Percentiles rank a stretch among this genome's conserved stretches.
Conservation (phyloP, 2,329 filamentous ascomycete species). For the Claviceps humidiphila region DNA sequence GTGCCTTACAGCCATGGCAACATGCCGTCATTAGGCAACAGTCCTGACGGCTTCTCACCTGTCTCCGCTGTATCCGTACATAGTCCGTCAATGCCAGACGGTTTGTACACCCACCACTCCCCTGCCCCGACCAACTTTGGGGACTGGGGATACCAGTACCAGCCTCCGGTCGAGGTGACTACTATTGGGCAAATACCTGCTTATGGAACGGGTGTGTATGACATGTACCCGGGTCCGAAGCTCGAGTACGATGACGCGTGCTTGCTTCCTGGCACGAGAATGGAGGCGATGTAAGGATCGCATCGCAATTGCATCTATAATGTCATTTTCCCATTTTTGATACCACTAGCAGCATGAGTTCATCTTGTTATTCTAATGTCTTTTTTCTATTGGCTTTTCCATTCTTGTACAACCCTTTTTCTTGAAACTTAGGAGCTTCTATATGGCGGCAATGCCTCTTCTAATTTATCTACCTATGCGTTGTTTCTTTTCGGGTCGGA, state of each 20-base stretch:
- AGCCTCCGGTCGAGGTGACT: constrained; percentile 42
- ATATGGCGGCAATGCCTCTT: constrained; percentile 2
- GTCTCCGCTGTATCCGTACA: constrained; percentile 38
- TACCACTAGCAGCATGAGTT: neutral
- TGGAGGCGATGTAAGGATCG: constrained; percentile 32
- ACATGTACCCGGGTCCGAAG: constrained; percentile 39
- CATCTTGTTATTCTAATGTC: neutral
- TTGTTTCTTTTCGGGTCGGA: constrained; percentile 9
- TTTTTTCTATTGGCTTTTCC: neutral
- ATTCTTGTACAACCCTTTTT: constrained; percentile 1
- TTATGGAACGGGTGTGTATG: constrained; percentile 36
- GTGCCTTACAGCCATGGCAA: constrained; percentile 37
- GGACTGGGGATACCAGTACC: constrained; percentile 45
- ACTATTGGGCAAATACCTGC: constrained; percentile 39
- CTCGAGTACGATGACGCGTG: constrained; percentile 43
- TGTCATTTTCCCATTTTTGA: neutral
- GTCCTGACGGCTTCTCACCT: constrained; percentile 45
- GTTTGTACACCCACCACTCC: constrained; percentile 44
- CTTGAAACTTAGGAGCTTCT: neutral
- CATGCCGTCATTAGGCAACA: constrained; percentile 41
- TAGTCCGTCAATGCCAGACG: constrained; percentile 39
- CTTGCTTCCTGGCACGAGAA: constrained; percentile 44
- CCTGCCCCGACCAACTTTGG: constrained; percentile 34
- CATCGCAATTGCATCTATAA: neutral
- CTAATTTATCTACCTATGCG: neutral